Evolutionary conservation across 371 early-diverging fungal genomes (phyloP), one percentile per base, ranked within the genome.

Genomic region (Apophysomyces elegans): DNA sequence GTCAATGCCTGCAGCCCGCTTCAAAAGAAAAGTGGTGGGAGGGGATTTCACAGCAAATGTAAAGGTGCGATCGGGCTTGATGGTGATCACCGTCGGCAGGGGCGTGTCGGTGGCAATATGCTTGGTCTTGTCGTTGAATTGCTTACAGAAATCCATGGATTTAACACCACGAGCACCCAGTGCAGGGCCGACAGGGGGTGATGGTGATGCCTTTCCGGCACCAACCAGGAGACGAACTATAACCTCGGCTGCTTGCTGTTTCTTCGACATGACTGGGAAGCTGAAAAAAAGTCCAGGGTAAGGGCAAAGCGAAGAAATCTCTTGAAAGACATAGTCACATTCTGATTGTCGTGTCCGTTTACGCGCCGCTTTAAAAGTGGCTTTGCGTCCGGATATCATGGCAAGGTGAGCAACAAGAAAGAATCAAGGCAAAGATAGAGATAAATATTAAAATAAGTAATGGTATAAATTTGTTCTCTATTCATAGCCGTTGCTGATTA

Each of bases 131-230:
- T 96, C 98, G 84, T 98, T 99, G 86, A 99, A 99, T 75, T 91
- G 93, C 79, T 96, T 97, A 85, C 96, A 96, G 76, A 99, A 99
- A 75, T 99, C 99, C 86, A 98, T 97, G n/a, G 96, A 88, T 77
- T 97, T 98, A 59, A 99, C 92, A 76, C 99, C 99, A 61, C 95
- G 90, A 67, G 95, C 96, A 79, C 99, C 99, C 26, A 99, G 87
- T 4, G 97, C 97, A 56, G 99, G 98, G 46, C 99, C 98, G 36
- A 98, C 93, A 14, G 99, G 97, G 5, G 97, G 97, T 39, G 93
- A 86, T 5, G 98, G 98, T n/a, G 95, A 91, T 7, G 97, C 97
- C 78, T 96, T 93, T 59, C 92, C 95, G 1, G 96, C 95, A 18
- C 92, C 88, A 14, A 96, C 91, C 43, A 93, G 73, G 41, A 93